Conservation (phyloP, 2,329 filamentous ascomycete species). For the Alternaria sp. region DNA sequence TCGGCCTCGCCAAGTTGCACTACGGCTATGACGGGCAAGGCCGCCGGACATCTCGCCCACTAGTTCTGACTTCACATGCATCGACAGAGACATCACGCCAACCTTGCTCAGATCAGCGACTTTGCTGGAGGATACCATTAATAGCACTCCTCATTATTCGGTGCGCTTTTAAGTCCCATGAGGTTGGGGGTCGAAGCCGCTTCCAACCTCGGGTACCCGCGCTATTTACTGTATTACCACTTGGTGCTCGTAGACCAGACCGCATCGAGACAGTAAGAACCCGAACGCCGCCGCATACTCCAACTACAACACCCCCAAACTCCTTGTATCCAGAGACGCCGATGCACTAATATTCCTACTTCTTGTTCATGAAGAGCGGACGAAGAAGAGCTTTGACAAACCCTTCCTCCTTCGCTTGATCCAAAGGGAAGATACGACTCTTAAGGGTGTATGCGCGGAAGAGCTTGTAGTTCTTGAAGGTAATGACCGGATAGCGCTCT, state of each 20-base stretch:
- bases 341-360: neutral
- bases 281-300: neutral
- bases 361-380: neutral
- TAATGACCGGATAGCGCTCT: neutral
- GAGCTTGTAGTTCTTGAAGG: conserved; percentile 8
- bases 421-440: conserved; percentile 11
- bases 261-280: neutral
- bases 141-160: neutral
- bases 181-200: neutral
- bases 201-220: neutral
- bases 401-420: conserved; percentile 21
- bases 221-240: neutral
- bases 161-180: neutral
- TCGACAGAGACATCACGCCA: neutral
- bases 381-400: conserved; percentile 25
- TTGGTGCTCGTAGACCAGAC: neutral
- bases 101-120: neutral
- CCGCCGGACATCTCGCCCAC: conserved; percentile 6
- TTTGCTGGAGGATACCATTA: neutral
- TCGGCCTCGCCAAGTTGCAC: conserved; percentile 11
- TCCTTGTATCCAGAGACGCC: no score
- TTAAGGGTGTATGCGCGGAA: conserved; percentile 19
- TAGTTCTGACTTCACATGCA: conserved; percentile 19
- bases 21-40: conserved; percentile 16
- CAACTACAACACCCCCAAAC: neutral